phyloP scores from a whole-genome alignment of 2,329 filamentous ascomycete species.

The Orbilia oligospora region DNA sequence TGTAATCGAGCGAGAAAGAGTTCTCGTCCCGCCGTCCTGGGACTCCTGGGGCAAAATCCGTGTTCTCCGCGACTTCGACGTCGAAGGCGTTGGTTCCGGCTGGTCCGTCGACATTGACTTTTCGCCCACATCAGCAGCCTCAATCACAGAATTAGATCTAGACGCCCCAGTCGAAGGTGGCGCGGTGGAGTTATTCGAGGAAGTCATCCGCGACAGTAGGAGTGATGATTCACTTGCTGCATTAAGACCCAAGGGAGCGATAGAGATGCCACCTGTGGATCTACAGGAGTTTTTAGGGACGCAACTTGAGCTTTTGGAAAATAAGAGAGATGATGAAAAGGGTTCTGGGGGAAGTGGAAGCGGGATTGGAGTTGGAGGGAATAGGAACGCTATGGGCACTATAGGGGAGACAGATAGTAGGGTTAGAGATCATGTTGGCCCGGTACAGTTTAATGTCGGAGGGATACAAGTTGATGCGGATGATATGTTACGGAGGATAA shows the following conservation, averaged over 20 bases:
- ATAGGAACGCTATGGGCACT: slow-evolving; percentile 64
- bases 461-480: slow-evolving; percentile 96
- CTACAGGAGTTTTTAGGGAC: slow-evolving; percentile 82
- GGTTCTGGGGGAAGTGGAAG: slow-evolving; percentile 65
- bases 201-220: slow-evolving; percentile 81
- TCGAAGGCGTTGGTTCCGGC: slow-evolving; percentile 84
- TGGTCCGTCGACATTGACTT: slow-evolving; percentile 83
- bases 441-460: slow-evolving; percentile 97
- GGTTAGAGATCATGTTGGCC: slow-evolving; percentile 86
- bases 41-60: slow-evolving; percentile 98
- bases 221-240: slow-evolving; percentile 74
- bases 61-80: slow-evolving; percentile 91
- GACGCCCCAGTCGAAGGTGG: slow-evolving; percentile 69
- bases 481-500: slow-evolving; percentile 88
- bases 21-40: slow-evolving; percentile 96
- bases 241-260: slow-evolving; percentile 67
- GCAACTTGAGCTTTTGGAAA: slow-evolving; percentile 83
- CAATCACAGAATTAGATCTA: slow-evolving; percentile 64
- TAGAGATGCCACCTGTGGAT: slow-evolving; percentile 79
- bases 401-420: slow-evolving; percentile 66
- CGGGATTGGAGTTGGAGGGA: slow-evolving; percentile 61
- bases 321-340: slow-evolving; percentile 72
- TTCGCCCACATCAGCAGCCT: slow-evolving; percentile 63
- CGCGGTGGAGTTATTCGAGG: slow-evolving; percentile 81
- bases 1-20: slow-evolving; percentile 92